Percentiles rank a stretch among this genome's conserved stretches.
phyloP scores from a whole-genome alignment of 805 yeast genomes.

The Candida gorgasii region DNA sequence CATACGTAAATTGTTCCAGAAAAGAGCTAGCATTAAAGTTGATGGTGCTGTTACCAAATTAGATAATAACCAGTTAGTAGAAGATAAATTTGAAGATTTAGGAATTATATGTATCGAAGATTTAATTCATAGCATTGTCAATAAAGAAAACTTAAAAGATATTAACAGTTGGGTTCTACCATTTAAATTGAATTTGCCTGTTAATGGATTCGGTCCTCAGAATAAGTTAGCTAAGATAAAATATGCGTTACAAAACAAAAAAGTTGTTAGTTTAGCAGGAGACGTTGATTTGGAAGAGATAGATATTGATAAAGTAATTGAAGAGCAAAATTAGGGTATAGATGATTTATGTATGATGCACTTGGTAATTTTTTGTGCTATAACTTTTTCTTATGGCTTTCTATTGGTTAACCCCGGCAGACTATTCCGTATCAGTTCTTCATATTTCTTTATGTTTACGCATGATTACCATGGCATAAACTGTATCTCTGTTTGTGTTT shows the following conservation, averaged over 20 bases:
- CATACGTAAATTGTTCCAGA: slow-evolving; percentile 71
- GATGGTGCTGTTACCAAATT: slow-evolving; percentile 48
- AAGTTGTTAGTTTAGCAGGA: slow-evolving; percentile 57
- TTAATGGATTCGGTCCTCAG: slow-evolving; percentile 73
- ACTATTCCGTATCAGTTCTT: too few species aligned
- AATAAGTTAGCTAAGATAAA: slow-evolving; percentile 66
- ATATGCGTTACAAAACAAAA: slow-evolving; percentile 51
- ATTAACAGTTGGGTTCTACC: slow-evolving; percentile 68
- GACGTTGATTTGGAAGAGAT: slow-evolving; percentile 67
- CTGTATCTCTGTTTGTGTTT: too few species aligned
- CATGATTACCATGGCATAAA: too few species aligned
- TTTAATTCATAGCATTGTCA: slow-evolving; percentile 66
- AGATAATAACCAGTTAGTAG: slow-evolving; percentile 75
- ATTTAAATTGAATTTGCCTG: slow-evolving; percentile 66
- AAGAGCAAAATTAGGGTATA: slow-evolving; percentile 56
- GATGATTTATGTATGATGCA: too few species aligned
- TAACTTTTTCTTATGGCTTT: too few species aligned
- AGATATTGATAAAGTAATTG: slow-evolving; percentile 69
- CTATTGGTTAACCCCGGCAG: too few species aligned
- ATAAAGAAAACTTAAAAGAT: slow-evolving; percentile 64
- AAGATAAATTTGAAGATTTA: slow-evolving; percentile 64
- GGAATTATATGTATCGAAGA: slow-evolving; percentile 79
- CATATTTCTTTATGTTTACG: too few species aligned
- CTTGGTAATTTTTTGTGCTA: too few species aligned
- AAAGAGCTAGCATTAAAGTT: slow-evolving; percentile 63